Conservation (phyloP, 2,329 filamentous ascomycete genomes). For the Diaporthe capsici region DNA sequence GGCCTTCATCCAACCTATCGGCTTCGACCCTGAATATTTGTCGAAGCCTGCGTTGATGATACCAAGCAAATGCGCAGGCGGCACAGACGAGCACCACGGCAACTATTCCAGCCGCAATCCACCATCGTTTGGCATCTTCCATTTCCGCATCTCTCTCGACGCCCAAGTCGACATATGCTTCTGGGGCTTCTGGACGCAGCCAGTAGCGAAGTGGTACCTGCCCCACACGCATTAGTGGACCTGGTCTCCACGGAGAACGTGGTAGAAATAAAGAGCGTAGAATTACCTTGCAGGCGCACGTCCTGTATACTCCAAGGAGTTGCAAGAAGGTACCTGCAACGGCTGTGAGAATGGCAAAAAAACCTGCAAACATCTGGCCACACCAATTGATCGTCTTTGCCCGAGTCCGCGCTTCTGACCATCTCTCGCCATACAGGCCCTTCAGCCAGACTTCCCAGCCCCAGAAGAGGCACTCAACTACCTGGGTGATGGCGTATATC, state of each 20-base stretch:
- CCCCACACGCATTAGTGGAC: background rate
- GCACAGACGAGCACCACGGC: slow-evolving; percentile 46
- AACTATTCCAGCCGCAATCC: slow-evolving; percentile 47
- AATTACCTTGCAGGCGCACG: slow-evolving; percentile 43
- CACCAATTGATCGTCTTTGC: slow-evolving; percentile 50
- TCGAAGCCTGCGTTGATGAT: slow-evolving; percentile 51
- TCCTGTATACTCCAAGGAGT: slow-evolving; percentile 47
- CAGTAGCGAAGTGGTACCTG: slow-evolving; percentile 42
- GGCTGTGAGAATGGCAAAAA: slow-evolving; percentile 52
- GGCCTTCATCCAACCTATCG: slow-evolving; percentile 45
- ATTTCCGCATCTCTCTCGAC: slow-evolving; percentile 47
- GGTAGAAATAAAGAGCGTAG: too few relatives aligned
- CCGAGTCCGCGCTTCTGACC: slow-evolving; percentile 46
- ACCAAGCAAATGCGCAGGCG: slow-evolving; percentile 50
- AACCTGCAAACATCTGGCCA: slow-evolving; percentile 49
- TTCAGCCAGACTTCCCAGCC: slow-evolving; percentile 47
- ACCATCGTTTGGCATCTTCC: slow-evolving; percentile 43
- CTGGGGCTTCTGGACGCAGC: slow-evolving; percentile 36
- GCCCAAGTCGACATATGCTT: slow-evolving; percentile 48
- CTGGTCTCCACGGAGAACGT: background rate
- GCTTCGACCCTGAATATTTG: slow-evolving; percentile 49
- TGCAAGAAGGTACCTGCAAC: slow-evolving; percentile 47
- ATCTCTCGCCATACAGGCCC: slow-evolving; percentile 46
- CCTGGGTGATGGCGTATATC: slow-evolving; percentile 48
- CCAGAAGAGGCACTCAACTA: slow-evolving; percentile 50